A percentile compares a stretch with the other conserved stretches of the same genome.
phyloP scores from a whole-genome alignment of 2,329 filamentous ascomycete species.

The Diaporthe sp. region DNA sequence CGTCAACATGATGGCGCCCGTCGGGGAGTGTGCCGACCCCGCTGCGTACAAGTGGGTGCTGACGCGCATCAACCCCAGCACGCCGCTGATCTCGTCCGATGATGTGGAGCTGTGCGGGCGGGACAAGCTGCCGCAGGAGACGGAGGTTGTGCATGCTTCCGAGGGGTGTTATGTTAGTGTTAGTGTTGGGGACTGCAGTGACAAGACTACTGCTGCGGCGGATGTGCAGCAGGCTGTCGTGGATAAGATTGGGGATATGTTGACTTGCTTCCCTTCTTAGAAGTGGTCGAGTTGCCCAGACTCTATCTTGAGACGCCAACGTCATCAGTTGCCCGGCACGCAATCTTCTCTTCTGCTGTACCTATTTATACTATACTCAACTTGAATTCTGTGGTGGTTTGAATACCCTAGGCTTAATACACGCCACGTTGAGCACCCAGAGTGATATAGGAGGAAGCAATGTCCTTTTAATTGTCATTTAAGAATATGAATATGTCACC shows the following conservation, averaged over 20 bases:
- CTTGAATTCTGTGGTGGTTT: neutral
- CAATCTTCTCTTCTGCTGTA: neutral
- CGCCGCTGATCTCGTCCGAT: slow-evolving; percentile 59
- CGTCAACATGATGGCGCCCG: slow-evolving; percentile 74
- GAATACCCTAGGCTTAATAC: neutral
- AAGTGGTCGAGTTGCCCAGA: neutral
- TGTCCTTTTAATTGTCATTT: neutral
- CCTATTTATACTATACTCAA: neutral
- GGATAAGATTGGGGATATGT: slow-evolving; percentile 56
- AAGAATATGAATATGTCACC: neutral
- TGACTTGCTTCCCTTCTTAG: slow-evolving; percentile 31
- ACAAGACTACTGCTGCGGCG: slow-evolving; percentile 70
- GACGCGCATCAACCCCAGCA: slow-evolving; percentile 67
- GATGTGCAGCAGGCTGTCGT: slow-evolving; percentile 64
- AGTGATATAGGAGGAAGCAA: neutral
- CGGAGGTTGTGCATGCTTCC: slow-evolving; percentile 59
- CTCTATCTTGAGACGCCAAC: neutral
- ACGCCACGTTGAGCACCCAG: neutral
- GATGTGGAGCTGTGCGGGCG: slow-evolving; percentile 71
- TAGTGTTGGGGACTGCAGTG: slow-evolving; percentile 70
- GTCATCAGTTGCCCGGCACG: neutral
- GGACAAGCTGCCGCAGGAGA: slow-evolving; percentile 70
- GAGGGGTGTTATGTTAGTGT: slow-evolving; percentile 72
- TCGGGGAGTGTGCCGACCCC: slow-evolving; percentile 61
- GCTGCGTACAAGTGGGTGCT: slow-evolving; percentile 74